A percentile compares a stretch with the other conserved stretches of the same genome.
Evolutionary conservation across 2,329 filamentous ascomycete species (phyloP).

Genomic region (Saccharata proteae): DNA sequence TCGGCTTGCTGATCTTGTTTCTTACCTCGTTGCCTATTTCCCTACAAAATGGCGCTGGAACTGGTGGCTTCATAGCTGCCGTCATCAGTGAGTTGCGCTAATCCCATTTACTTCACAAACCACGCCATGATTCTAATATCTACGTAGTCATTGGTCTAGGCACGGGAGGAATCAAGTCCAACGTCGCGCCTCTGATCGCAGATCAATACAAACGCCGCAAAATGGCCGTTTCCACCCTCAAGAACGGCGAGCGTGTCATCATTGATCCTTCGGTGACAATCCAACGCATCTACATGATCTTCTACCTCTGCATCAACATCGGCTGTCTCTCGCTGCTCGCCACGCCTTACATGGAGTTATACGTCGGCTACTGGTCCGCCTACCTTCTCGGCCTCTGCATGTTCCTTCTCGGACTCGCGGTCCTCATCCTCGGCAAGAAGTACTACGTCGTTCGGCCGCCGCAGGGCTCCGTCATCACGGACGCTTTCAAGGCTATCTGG

Average conservation of each 20-base stretch:
- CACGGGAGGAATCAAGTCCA: conserved; percentile 64
- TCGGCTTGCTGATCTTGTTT: conserved; percentile 52
- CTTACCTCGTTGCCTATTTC: conserved; percentile 48
- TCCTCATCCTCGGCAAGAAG: conserved; percentile 30
- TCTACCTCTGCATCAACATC: conserved; percentile 62
- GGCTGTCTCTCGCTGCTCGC: conserved; percentile 57
- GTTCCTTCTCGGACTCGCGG: conserved; percentile 51
- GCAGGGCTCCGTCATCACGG: conserved; percentile 25
- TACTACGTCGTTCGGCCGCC: conserved; percentile 27
- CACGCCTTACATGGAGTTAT: conserved; percentile 59
- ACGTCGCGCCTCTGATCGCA: conserved; percentile 38
- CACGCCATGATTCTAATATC: conserved; percentile 37
- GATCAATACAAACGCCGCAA: conserved; percentile 27
- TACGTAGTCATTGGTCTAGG: conserved; percentile 49
- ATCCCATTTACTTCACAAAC: too few relatives aligned
- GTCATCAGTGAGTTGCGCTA: neutral
- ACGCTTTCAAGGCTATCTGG: conserved; percentile 40
- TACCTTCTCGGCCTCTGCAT: conserved; percentile 52
- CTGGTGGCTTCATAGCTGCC: conserved; percentile 7
- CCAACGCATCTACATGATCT: conserved; percentile 44
- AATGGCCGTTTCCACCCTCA: conserved; percentile 28
- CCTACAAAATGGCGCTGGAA: conserved; percentile 32
- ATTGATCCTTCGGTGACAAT: conserved; percentile 36
- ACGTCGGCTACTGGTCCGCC: conserved; percentile 59
- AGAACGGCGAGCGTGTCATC: conserved; percentile 33